Evolutionary conservation across 139 green algal genomes (phyloP).

Genomic region (Pseudopediastrum boryanum): DNA sequence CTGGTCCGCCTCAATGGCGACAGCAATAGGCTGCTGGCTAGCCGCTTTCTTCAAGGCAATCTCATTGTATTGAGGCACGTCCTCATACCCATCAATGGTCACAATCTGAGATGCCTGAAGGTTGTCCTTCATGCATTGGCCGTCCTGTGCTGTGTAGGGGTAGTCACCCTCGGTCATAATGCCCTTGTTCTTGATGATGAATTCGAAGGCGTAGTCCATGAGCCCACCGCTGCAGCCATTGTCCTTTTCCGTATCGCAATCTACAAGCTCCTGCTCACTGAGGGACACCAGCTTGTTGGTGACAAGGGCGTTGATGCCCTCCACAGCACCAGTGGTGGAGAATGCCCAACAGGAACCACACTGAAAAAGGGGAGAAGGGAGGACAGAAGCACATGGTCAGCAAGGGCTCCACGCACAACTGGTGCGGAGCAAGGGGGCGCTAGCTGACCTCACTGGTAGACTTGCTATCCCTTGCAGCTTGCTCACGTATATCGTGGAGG

Average conservation of each 20-base stretch:
- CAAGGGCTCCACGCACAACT: background rate
- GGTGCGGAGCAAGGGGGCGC: too few relatives aligned
- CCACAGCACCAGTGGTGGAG: slow-evolving; percentile 82
- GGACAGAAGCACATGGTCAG: background rate
- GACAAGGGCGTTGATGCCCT: slow-evolving; percentile 86
- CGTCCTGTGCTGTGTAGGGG: slow-evolving; percentile 68
- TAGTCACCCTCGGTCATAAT: slow-evolving; percentile 90
- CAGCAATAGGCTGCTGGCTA: slow-evolving; percentile 80
- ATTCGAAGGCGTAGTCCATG: slow-evolving; percentile 88
- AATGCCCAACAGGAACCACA: slow-evolving; percentile 92
- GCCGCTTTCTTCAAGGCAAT: slow-evolving; percentile 70
- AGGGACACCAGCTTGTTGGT: slow-evolving; percentile 83
- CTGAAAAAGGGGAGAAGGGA: background rate
- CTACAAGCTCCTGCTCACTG: slow-evolving; percentile 94
- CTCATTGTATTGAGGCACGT: slow-evolving; percentile 78
- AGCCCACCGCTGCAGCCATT: slow-evolving; percentile 60
- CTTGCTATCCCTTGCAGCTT: too few relatives aligned
- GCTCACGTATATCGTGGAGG: too few relatives aligned
- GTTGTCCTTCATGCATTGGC: slow-evolving; percentile 1
- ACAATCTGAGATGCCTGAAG: slow-evolving; percentile 30
- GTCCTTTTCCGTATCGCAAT: slow-evolving; percentile 78
- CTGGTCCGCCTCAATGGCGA: slow-evolving; percentile 87
- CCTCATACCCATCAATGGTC: slow-evolving; percentile 84
- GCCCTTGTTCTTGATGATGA: slow-evolving; percentile 77
- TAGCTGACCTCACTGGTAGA: too few relatives aligned